phyloP scores from a whole-genome alignment of 75 land plant genomes.

The Cryptomeria japonica region DNA sequence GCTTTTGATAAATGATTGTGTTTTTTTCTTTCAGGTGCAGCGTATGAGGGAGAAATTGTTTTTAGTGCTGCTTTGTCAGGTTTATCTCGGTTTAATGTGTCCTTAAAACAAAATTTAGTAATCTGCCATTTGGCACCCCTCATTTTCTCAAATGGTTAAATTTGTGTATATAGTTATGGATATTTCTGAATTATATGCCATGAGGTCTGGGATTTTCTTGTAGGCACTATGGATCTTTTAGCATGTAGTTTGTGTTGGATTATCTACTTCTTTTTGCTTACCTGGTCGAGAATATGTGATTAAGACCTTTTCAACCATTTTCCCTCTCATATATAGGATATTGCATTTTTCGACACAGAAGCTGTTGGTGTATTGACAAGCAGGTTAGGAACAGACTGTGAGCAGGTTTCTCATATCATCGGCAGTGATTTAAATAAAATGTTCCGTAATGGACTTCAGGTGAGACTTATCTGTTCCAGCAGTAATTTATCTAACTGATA shows the following conservation, averaged over 20 bases:
- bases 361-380: conserved; percentile 92
- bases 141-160: background rate
- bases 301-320: background rate
- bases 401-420: conserved; percentile 94
- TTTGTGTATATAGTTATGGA: background rate
- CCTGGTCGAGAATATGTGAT: background rate
- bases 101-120: background rate
- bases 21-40: conserved; percentile 53
- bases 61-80: conserved; percentile 77
- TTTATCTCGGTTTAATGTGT: conserved; percentile 14
- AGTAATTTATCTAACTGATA: conserved; percentile 1
- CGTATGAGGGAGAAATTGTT: conserved; percentile 81
- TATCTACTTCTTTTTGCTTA: background rate
- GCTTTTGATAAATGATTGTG: background rate
- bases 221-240: background rate
- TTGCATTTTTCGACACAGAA: conserved; percentile 85
- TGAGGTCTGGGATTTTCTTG: background rate
- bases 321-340: conserved; percentile 51
- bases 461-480: conserved; percentile 16
- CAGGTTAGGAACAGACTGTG: conserved; percentile 91
- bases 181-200: background rate
- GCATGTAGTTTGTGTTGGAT: background rate
- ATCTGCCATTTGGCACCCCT: background rate
- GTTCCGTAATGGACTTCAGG: conserved; percentile 81
- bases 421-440: conserved; percentile 91